phyloP scores from a whole-genome alignment of 805 yeast genomes.

The Isabelozyma gotoi region DNA sequence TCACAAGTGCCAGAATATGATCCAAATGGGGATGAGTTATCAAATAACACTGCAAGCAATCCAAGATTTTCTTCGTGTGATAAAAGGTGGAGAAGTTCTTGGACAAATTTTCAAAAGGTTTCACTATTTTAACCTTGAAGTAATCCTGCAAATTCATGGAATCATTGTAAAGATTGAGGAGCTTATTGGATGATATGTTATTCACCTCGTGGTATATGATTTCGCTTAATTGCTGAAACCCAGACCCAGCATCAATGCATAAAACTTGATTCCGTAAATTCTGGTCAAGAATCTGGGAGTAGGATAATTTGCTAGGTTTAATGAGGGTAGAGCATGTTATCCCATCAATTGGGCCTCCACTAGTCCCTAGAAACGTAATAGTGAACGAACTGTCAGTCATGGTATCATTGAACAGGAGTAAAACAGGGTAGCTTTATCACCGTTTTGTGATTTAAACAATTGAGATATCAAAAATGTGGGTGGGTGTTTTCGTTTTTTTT shows the following conservation, averaged over 20 bases:
- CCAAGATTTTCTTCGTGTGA: constrained; percentile 30
- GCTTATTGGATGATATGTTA: constrained; percentile 7
- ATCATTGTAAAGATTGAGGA: constrained; percentile 31
- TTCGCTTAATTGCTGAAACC: constrained; percentile 55
- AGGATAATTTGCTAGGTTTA: constrained; percentile 50
- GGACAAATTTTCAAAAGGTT: constrained; percentile 22
- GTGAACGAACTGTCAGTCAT: constrained; percentile 40
- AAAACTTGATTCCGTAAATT: constrained; percentile 39
- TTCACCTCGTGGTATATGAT: constrained; percentile 24
- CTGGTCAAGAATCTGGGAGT: constrained; percentile 30
- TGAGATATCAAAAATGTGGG: neutral
- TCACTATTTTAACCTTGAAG: constrained; percentile 17
- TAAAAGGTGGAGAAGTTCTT: constrained; percentile 22
- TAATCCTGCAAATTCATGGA: constrained; percentile 22
- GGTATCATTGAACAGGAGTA: neutral
- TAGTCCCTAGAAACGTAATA: constrained; percentile 67
- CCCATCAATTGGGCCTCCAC: constrained; percentile 84
- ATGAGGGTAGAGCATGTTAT: constrained; percentile 67
- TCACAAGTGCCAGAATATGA: constrained; percentile 66
- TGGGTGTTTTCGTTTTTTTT: neutral
- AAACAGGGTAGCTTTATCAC: neutral
- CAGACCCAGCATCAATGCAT: constrained; percentile 80
- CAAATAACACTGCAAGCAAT: constrained; percentile 43
- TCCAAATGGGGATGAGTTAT: constrained; percentile 86
- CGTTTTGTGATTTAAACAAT: neutral